Conservation (phyloP, 129 eudicot species). For the carrot (Daucus carota) region DNA sequence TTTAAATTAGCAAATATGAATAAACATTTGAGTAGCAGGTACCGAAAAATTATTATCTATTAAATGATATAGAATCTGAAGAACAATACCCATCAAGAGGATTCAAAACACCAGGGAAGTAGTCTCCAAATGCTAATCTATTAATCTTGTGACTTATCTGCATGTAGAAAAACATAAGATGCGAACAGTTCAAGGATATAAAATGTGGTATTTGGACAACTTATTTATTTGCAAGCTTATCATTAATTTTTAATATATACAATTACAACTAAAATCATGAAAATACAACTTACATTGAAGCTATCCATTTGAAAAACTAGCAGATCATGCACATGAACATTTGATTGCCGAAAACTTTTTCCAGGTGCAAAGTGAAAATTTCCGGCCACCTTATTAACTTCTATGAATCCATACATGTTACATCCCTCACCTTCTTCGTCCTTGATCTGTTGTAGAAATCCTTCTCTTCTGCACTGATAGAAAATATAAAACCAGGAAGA, state of each 20-base stretch:
- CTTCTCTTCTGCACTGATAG: conserved; percentile 86
- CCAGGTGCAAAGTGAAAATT: conserved; percentile 96
- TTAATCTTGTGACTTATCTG: conserved; percentile 89
- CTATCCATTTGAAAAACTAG: conserved; percentile 67
- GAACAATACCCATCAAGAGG: conserved; percentile 82
- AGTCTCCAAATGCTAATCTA: conserved; percentile 74
- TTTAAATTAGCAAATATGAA: not conserved
- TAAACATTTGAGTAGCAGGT: not conserved
- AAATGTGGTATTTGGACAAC: not conserved
- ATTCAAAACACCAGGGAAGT: conserved; percentile 87
- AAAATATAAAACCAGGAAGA: conserved; percentile 13
- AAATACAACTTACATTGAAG: conserved; percentile 60
- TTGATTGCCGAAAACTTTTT: conserved; percentile 78
- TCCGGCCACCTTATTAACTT: conserved; percentile 90
- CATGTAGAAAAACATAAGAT: not conserved
- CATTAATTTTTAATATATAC: not conserved
- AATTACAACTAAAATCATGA: not conserved
- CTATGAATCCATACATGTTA: conserved; percentile 76
- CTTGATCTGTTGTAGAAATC: conserved; percentile 64
- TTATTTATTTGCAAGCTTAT: not conserved
- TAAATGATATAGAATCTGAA: conserved; percentile 14
- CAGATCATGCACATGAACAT: conserved; percentile 77
- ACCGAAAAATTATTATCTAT: conserved; percentile 2
- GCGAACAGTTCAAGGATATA: not conserved
- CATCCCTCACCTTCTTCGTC: conserved; percentile 99